phyloP scores from a whole-genome alignment of 2,329 filamentous ascomycete species.

The Hypoxylon sp. region DNA sequence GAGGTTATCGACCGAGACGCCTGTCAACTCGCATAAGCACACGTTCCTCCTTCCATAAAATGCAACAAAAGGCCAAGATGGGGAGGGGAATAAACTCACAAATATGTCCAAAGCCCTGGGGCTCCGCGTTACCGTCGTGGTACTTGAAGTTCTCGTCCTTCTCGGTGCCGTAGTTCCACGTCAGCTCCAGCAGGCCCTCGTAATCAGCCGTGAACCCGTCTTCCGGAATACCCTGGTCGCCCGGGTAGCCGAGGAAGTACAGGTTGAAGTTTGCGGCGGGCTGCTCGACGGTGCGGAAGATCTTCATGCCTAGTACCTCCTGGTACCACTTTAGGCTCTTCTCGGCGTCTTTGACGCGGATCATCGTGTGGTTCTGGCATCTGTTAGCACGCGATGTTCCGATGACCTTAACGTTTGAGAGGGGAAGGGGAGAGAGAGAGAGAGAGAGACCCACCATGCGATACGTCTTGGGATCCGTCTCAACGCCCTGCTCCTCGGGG shows the following conservation, averaged over 20 bases:
- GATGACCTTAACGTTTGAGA: background rate
- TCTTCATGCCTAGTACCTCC: constrained; percentile 89
- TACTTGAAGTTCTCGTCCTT: constrained; percentile 88
- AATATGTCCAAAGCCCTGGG: constrained; percentile 95
- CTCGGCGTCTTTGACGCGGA: constrained; percentile 87
- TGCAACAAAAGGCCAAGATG: too few relatives aligned
- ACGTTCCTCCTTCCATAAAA: too few relatives aligned
- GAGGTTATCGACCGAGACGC: constrained; percentile 88
- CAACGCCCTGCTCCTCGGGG: constrained; percentile 78
- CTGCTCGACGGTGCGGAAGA: constrained; percentile 81
- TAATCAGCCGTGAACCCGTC: constrained; percentile 73
- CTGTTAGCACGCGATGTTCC: constrained; percentile 11
- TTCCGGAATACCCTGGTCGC: constrained; percentile 66
- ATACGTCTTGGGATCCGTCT: constrained; percentile 83
- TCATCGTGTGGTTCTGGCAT: constrained; percentile 87
- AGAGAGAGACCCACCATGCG: constrained; percentile 67
- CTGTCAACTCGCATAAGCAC: too few relatives aligned
- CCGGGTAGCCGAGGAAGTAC: constrained; percentile 90
- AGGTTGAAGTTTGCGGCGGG: constrained; percentile 83
- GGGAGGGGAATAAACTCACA: too few relatives aligned
- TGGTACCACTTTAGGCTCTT: constrained; percentile 85
- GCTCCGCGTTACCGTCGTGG: constrained; percentile 91
- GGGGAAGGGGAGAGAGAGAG: background rate
- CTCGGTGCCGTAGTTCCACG: constrained; percentile 88
- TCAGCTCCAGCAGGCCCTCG: constrained; percentile 91